Conservation (phyloP, 2,329 filamentous ascomycete genomes). For the Aspergillus ruber region DNA sequence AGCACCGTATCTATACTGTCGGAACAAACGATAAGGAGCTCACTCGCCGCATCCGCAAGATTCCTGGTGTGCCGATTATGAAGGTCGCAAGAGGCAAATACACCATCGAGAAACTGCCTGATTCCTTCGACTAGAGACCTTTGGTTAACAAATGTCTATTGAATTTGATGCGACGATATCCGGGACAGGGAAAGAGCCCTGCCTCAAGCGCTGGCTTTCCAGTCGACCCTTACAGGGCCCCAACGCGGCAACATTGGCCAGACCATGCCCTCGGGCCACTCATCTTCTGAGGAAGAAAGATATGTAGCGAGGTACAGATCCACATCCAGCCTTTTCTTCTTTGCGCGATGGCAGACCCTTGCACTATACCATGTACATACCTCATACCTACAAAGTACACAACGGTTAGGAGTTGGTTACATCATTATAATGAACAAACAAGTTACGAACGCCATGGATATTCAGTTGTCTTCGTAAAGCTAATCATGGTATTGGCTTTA, state of each 20-base stretch:
- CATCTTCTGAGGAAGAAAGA: neutral
- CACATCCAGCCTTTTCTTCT: too few relatives aligned
- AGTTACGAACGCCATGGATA: too few relatives aligned
- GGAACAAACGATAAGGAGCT: conserved; percentile 66
- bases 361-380: too few relatives aligned
- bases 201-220: neutral
- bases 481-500: too few relatives aligned
- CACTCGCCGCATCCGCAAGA: conserved; percentile 77
- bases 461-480: too few relatives aligned
- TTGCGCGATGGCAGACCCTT: too few relatives aligned
- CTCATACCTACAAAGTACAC: too few relatives aligned
- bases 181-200: neutral
- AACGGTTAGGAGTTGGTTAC: too few relatives aligned
- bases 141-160: neutral
- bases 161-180: neutral
- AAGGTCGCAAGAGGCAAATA: conserved; percentile 86
- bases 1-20: conserved; percentile 71
- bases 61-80: conserved; percentile 63
- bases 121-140: conserved; percentile 57
- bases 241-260: neutral
- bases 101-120: conserved; percentile 83
- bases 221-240: neutral
- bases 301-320: neutral
- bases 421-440: too few relatives aligned
- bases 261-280: neutral